Percentiles rank a stretch among this genome's conserved stretches.
phyloP scores from a whole-genome alignment of 139 green algal species.

The Chlamydomonas eustigma region DNA sequence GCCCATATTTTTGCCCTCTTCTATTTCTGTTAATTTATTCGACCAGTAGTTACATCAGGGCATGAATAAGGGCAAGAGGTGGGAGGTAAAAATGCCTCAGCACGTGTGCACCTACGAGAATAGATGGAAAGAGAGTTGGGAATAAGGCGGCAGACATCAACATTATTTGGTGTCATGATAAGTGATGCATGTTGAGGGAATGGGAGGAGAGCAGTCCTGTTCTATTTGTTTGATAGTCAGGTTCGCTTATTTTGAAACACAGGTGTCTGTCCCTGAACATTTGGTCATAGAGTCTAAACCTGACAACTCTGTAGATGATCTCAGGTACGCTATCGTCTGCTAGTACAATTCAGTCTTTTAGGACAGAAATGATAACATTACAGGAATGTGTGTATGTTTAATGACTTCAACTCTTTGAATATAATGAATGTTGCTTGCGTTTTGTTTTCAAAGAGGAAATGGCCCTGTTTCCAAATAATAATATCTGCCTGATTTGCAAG shows the following conservation, averaged over 20 bases:
- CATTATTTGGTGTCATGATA: no score
- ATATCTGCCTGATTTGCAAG: no score
- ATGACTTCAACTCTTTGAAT: no score
- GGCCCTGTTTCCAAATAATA: no score
- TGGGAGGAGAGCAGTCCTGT: no score
- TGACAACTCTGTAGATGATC: conserved; percentile 78
- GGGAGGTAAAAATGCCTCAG: neutral
- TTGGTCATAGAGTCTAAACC: conserved; percentile 88
- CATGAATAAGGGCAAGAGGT: neutral
- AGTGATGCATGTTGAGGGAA: no score
- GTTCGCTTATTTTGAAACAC: neutral
- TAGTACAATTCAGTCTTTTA: neutral
- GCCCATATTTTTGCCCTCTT: neutral
- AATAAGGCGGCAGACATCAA: no score
- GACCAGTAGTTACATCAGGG: neutral
- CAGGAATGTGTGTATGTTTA: neutral
- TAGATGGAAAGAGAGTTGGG: no score
- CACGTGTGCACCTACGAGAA: no score
- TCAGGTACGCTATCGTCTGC: conserved; percentile 49
- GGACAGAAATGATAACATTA: neutral
- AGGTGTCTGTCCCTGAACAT: conserved; percentile 73
- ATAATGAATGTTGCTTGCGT: no score
- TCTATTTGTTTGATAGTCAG: neutral
- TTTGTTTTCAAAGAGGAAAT: no score
- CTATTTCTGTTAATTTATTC: neutral